Evolutionary conservation across 2,329 filamentous ascomycete species (phyloP), one percentile per base, ranked within the genome.

Genomic region (Cladophialophora chaetospira): DNA sequence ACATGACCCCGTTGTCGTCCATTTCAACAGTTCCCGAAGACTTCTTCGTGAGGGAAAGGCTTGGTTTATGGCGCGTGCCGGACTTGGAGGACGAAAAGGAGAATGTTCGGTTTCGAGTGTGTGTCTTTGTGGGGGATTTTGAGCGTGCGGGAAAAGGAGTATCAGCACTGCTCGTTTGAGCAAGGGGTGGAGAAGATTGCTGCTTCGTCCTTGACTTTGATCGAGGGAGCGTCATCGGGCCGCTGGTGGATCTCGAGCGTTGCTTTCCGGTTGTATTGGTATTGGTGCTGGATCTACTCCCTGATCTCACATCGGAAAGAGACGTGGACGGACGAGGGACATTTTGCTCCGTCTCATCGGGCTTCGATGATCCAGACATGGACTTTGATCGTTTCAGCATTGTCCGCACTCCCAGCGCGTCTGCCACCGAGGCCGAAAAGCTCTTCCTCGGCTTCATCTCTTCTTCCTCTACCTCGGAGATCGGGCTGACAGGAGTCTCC

Each of bases 1-100:
- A 33, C 56, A 62, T 62, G 15, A 56, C 38, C 9, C 56, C 60
- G 13, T 57, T 51, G 21, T 58, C 55, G n/a, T 49, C 51, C 44
- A 62, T 54, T 9, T 51, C 36, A 11, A 51, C 31, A 19, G 31
- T 42, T 19, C 29, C 29, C 6, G 35, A 19, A 4, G 48, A 15
- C 23, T 40, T 42, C 26, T 36, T 15, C 6, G 35, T 19, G 10
- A 51, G 19, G 11, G 48, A 40, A 4, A 42, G 36, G 38, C n/a
- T 51, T 21, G 48, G 48, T 5, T 26, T n/a, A 28, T 44, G 42
- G 19, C 29, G 31, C 13, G 29, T 29, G 28, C 28, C 5, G 25
- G 19, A 26, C 43, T 58, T 45, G 47, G 43, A n/a, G n/a, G n/a
- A n/a, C n/a, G n/a, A 53, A 33, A 56, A 53, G 5, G 46, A 54